phyloP scores from a whole-genome alignment of 2,329 filamentous ascomycete species.

The Zasmidium angulare region DNA sequence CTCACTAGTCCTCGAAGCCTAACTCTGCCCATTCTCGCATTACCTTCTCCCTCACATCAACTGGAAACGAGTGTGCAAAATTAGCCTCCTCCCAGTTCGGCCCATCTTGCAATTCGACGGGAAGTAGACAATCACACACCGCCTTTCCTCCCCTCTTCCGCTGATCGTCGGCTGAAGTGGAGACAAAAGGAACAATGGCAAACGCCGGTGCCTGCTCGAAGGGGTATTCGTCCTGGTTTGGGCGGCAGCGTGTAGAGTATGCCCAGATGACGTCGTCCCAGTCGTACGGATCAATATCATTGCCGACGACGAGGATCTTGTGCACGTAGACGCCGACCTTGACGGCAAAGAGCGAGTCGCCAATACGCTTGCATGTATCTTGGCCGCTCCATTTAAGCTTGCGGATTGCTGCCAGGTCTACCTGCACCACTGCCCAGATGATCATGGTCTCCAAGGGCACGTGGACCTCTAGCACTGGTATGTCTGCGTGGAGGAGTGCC shows the following conservation, averaged over 20 bases:
- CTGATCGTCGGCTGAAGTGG: not conserved
- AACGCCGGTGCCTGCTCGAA: not conserved
- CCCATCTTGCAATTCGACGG: not conserved
- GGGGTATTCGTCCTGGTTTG: not conserved
- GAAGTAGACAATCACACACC: not conserved
- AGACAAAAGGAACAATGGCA: not conserved
- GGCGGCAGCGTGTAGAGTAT: not conserved
- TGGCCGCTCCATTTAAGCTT: not conserved
- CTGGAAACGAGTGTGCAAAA: not conserved
- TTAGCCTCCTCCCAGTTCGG: not conserved
- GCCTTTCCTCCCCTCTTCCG: not conserved
- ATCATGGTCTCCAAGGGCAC: not conserved
- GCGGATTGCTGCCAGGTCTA: not conserved
- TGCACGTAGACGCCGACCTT: not conserved
- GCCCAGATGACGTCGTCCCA: not conserved
- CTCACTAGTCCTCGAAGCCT: too few relatives aligned
- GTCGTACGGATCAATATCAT: not conserved
- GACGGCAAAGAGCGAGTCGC: not conserved
- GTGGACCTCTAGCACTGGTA: not conserved
- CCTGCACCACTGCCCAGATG: not conserved
- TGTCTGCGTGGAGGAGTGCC: not conserved
- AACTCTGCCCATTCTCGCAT: too few relatives aligned
- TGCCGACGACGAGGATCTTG: not conserved
- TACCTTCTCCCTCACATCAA: not conserved
- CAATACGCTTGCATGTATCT: not conserved